These are phyloP conservation scores for Backusella westeae DNA, from an alignment of 192 early-diverging fungal species.

Conservation along the genomic window DNA sequence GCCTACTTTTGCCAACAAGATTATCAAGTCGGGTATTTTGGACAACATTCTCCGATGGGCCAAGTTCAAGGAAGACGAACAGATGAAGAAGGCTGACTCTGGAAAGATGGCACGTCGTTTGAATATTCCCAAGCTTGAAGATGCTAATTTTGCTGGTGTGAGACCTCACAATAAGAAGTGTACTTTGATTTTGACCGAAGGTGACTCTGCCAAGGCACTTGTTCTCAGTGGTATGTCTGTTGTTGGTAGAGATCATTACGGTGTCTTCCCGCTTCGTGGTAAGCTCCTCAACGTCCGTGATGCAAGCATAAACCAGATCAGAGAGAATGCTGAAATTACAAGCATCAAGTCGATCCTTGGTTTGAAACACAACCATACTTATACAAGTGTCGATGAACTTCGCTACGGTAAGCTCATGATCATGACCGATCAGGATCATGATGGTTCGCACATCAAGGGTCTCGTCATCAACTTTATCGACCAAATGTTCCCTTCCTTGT, in stretches of 20 bases:
- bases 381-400: slow-evolving; percentile 68
- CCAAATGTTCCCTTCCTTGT: slow-evolving; percentile 87
- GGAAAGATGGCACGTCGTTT: slow-evolving; percentile 52
- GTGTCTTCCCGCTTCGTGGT: slow-evolving; percentile 95
- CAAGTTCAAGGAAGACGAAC: slow-evolving; percentile 68
- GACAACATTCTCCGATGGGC: slow-evolving; percentile 71
- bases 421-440: slow-evolving; percentile 99
- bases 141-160: slow-evolving; percentile 90
- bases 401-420: slow-evolving; percentile 97
- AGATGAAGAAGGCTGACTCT: slow-evolving; percentile 83
- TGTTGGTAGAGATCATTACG: slow-evolving; percentile 86
- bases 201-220: slow-evolving; percentile 92
- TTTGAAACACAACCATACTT: slow-evolving; percentile 81
- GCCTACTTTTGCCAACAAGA: slow-evolving; percentile 79
- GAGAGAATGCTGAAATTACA: slow-evolving; percentile 82
- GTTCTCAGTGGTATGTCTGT: slow-evolving; percentile 85
- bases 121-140: slow-evolving; percentile 88
- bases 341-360: slow-evolving; percentile 93
- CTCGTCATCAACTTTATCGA: slow-evolving; percentile 96
- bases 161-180: slow-evolving; percentile 63
- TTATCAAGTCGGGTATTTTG: slow-evolving; percentile 83
- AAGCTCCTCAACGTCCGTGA: slow-evolving; percentile 98
- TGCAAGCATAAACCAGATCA: slow-evolving; percentile 64
- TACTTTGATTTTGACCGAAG: slow-evolving; percentile 96
- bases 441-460: slow-evolving; percentile 97